Conservation (phyloP, 768 basidiomycete genomes). For the Leccinum rimulosum region DNA sequence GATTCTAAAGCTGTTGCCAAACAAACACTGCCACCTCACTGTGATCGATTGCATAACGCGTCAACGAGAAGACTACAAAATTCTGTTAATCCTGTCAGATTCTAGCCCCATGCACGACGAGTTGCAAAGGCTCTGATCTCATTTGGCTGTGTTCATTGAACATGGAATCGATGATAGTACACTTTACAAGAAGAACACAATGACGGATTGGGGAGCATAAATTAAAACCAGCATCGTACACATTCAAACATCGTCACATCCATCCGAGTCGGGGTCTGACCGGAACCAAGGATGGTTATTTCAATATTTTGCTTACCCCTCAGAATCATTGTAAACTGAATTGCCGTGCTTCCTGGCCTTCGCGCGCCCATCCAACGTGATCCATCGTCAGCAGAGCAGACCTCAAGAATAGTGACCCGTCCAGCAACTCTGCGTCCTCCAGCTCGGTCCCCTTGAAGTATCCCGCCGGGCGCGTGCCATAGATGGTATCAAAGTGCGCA, state of each 20-base stretch:
- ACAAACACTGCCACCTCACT: constrained; percentile 5
- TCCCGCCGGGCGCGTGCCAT: constrained; percentile 25
- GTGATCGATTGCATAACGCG: too few species aligned
- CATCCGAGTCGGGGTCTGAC: background rate
- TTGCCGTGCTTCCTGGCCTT: constrained; percentile 27
- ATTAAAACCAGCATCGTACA: background rate
- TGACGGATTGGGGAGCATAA: background rate
- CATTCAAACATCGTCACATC: background rate
- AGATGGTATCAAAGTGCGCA: constrained; percentile 33
- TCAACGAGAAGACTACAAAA: too few species aligned
- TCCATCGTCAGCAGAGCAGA: constrained; percentile 31
- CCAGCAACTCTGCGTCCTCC: constrained; percentile 31
- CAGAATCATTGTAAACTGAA: constrained; percentile 33
- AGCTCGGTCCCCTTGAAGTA: constrained; percentile 32
- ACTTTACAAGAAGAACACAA: background rate
- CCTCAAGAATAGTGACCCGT: constrained; percentile 37
- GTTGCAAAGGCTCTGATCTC: too few species aligned
- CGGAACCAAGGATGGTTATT: background rate
- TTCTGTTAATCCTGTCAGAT: too few species aligned
- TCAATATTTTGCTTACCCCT: background rate
- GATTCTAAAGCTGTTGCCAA: constrained; percentile 22
- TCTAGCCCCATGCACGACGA: too few species aligned
- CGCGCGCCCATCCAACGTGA: constrained; percentile 39
- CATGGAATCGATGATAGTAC: background rate
- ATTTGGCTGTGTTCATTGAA: too few species aligned